Evolutionary conservation across 495 filamentous ascomycete genomes (phyloP).

Genomic region (Antarctomyces pellizariae): DNA sequence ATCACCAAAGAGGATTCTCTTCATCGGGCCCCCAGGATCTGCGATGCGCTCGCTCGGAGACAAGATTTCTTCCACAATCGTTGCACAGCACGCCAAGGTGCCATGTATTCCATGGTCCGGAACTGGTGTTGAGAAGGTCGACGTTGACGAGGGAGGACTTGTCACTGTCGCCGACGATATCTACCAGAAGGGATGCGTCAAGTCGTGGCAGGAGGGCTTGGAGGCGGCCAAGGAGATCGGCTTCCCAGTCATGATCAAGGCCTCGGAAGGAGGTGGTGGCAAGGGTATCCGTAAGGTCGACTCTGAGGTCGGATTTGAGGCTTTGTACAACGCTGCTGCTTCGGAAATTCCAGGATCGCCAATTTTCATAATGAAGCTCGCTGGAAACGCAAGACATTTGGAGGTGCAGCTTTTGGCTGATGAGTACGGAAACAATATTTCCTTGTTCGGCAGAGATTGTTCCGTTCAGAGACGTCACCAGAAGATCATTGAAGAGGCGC

Average conservation of each 20-base stretch:
- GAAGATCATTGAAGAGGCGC: constrained; percentile 99
- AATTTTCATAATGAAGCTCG: constrained; percentile 99
- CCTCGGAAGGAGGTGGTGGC: constrained; percentile 97
- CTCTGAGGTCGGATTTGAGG: constrained; percentile 57
- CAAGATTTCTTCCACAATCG: constrained; percentile 99
- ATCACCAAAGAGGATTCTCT: constrained; percentile 93
- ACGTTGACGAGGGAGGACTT: constrained; percentile 57
- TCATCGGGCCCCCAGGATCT: constrained; percentile 92
- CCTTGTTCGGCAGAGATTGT: constrained; percentile 93
- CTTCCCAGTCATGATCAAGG: constrained; percentile 98
- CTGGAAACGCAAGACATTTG: constrained; percentile 85
- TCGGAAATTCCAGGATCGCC: constrained; percentile 97
- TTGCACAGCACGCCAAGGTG: constrained; percentile 89
- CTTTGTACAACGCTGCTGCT: constrained; percentile 80
- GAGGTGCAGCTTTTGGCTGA: constrained; percentile 95
- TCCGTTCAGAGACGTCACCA: constrained; percentile 97
- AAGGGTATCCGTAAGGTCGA: constrained; percentile 98
- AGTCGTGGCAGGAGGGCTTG: constrained; percentile 70
- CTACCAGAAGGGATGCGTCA: constrained; percentile 80
- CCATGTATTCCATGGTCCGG: constrained; percentile 99
- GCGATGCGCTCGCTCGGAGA: constrained; percentile 98
- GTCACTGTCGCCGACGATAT: constrained; percentile 75
- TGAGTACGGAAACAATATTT: constrained; percentile 99
- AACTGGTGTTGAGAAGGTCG: constrained; percentile 65
- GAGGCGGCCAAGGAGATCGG: constrained; percentile 73